Evolutionary conservation across 345 rosid genomes (phyloP), one percentile per base, ranked within the genome.

Genomic region (Microthlaspi erraticum): DNA sequence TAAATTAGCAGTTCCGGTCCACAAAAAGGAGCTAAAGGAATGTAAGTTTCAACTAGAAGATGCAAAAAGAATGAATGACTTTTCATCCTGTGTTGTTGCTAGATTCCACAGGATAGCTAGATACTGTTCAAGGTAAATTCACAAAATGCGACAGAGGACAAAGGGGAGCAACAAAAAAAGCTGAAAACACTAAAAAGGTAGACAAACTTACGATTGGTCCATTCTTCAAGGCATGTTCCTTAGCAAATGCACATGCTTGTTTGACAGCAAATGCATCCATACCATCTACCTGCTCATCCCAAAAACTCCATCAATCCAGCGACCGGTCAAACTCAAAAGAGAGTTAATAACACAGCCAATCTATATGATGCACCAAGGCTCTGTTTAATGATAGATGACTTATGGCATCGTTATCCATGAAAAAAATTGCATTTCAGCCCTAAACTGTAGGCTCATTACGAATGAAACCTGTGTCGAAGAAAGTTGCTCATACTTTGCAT

Each of bases 181-280:
- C 13, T 29, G 8, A 56, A 18, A 64, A 48, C 23, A 62, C 39
- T 14, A 19, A 52, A 23, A 19, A 19, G 2, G 20, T 54, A 62
- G 49, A 60, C 7, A 36, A 72, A 81, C 97, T 86, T 79, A 94
- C 99, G 58, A 94, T 83, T 5, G 99, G 99, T 55, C 97, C 99
- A 79, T 92, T 91, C 83, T 89, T 90, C 82, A 91, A 73, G 32
- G 82, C 96, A 78, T 86, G 84, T 65, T 87, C 95, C 83, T 94
- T 94, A 1, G 99, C 98, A 80, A 89, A 91, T 66, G 81, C 85
- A 86, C 99, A 94, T 3, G 96, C 99, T 78, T 94, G 97, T 70
- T 94, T 94, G 70, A 94, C 99, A 70, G 96, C 98, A 79, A 94
- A 73, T 26, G 79, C 95, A 85, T 94, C 99, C 99, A 94, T 94